Conservation (phyloP, 2,329 filamentous ascomycete species). For the Hortaea werneckii region DNA sequence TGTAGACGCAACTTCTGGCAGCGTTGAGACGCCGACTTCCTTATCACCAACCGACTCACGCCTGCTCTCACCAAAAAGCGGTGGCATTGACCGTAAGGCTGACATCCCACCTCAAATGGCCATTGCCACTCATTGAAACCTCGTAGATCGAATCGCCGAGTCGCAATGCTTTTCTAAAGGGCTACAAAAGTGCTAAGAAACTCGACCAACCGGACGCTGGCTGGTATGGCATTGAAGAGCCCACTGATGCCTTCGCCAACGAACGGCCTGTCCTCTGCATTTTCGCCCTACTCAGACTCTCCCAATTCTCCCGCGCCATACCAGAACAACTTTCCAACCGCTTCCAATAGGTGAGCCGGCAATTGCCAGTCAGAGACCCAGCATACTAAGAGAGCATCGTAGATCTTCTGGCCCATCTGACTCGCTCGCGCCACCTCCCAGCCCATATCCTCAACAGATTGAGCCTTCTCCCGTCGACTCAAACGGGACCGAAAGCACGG, state of each 20-base stretch:
- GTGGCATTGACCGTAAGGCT: no score
- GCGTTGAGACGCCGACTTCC: no score
- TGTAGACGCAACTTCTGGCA: no score
- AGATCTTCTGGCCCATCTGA: slow-evolving; percentile 38
- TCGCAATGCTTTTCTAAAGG: no score
- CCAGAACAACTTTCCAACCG: slow-evolving; percentile 28
- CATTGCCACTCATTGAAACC: no score
- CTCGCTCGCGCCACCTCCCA: slow-evolving; percentile 38
- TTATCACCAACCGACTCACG: no score
- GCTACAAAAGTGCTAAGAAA: no score
- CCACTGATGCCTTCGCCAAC: slow-evolving; percentile 37
- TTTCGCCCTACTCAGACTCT: slow-evolving; percentile 43
- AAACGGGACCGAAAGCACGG: slow-evolving; percentile 71
- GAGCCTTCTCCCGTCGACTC: slow-evolving; percentile 79
- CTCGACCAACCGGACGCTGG: no score
- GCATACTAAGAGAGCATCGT: slow-evolving; percentile 1
- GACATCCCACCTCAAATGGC: no score
- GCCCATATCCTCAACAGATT: slow-evolving; percentile 52
- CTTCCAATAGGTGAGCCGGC: slow-evolving; percentile 27
- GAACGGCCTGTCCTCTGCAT: slow-evolving; percentile 32
- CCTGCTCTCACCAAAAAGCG: no score
- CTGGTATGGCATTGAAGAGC: slow-evolving; percentile 23
- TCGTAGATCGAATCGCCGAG: no score
- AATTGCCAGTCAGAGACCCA: no score
- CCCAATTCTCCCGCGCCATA: slow-evolving; percentile 40